Percentiles rank a stretch among this genome's conserved stretches.
phyloP scores from a whole-genome alignment of 352 stramenopile species.

The Phytopythium boreale region DNA sequence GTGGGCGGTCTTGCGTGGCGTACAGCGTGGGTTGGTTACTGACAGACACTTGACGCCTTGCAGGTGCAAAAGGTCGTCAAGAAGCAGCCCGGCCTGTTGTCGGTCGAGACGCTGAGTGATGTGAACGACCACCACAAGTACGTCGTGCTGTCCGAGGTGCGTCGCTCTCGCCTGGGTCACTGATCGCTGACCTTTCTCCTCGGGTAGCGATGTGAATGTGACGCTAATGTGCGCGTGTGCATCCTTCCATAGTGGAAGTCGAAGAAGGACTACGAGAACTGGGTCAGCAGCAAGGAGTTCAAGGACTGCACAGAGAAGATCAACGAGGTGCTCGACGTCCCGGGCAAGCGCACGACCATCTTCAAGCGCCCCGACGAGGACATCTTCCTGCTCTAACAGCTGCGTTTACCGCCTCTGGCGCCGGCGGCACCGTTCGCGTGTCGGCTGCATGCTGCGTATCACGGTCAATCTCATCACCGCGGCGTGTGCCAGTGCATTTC shows the following conservation, averaged over 20 bases:
- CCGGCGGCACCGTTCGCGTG: neutral
- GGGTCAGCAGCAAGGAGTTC: conserved; percentile 74
- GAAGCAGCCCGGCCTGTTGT: conserved; percentile 72
- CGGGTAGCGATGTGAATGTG: neutral
- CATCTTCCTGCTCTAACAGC: conserved; percentile 78
- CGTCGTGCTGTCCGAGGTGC: conserved; percentile 80
- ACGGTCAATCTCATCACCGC: neutral
- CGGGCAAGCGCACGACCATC: conserved; percentile 83
- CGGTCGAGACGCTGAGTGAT: conserved; percentile 78
- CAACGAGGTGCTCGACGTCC: conserved; percentile 83
- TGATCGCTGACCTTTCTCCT: no score
- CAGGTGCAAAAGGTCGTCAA: conserved; percentile 77
- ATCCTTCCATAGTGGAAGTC: conserved; percentile 53
- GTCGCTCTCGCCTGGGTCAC: neutral
- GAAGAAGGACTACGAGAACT: conserved; percentile 77
- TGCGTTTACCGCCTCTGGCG: no score
- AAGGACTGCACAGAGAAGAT: conserved; percentile 82
- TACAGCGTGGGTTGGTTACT: neutral
- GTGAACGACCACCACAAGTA: conserved; percentile 88
- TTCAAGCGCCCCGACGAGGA: conserved; percentile 79
- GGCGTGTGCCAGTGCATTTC: no score
- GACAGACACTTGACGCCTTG: neutral
- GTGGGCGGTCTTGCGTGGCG: conserved; percentile 1
- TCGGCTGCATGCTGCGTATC: neutral
- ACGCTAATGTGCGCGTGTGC: neutral